These are phyloP conservation scores for Rhododendron griersonianum DNA, from an alignment of 148 eudicot species.

Conservation along the genomic window DNA sequence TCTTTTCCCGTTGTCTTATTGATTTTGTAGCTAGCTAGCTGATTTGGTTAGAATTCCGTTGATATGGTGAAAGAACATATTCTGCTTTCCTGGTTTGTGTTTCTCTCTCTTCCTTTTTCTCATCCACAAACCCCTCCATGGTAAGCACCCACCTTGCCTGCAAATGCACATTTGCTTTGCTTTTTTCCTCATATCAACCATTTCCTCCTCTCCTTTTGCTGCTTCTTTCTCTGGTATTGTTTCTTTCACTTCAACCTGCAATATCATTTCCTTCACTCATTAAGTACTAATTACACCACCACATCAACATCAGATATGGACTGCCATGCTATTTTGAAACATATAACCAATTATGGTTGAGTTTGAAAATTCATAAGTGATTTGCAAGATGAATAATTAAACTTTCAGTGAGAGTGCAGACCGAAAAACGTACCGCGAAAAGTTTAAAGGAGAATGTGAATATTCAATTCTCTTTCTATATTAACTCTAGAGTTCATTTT, in stretches of 20 bases:
- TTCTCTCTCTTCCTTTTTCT: constrained; percentile 33
- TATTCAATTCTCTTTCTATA: not conserved
- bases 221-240: constrained; percentile 30
- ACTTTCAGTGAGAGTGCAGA: not conserved
- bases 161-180: constrained; percentile 24
- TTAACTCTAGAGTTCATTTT: not conserved
- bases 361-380: not conserved
- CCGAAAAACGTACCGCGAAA: not conserved
- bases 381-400: not conserved
- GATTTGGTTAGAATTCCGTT: not conserved
- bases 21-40: not conserved
- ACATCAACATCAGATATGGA: not conserved
- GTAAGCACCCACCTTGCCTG: constrained; percentile 30
- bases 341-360: not conserved
- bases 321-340: not conserved
- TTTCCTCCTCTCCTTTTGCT: constrained; percentile 13
- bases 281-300: not conserved
- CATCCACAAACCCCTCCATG: constrained; percentile 43
- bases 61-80: constrained; percentile 7
- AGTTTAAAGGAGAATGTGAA: not conserved
- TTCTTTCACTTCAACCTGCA: constrained; percentile 54
- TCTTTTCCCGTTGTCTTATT: not conserved
- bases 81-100: constrained; percentile 16
- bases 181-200: constrained; percentile 21
- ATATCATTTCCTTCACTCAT: not conserved